Evolutionary conservation across 768 basidiomycete species (phyloP).

Genomic region (Leccinum uliginosum): DNA sequence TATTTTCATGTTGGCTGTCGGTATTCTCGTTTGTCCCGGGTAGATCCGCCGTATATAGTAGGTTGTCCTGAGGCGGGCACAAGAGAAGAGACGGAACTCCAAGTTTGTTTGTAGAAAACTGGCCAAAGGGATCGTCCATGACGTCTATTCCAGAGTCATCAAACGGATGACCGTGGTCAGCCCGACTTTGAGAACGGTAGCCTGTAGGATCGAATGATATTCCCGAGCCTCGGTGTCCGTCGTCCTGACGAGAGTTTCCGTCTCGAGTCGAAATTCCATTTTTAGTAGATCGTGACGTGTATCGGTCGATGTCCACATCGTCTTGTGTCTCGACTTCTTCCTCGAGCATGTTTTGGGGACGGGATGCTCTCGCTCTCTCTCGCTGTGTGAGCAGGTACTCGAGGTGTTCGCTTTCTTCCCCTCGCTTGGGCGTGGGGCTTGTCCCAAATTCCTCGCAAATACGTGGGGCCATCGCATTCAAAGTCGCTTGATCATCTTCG

Average conservation of each 20-base stretch:
- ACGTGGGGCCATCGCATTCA: constrained; percentile 9
- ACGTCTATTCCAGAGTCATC: constrained; percentile 16
- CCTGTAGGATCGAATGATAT: neutral
- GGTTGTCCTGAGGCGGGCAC: constrained; percentile 8
- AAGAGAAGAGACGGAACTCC: constrained; percentile 2
- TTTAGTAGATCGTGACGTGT: neutral
- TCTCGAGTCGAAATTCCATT: neutral
- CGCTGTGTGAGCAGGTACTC: constrained; percentile 25
- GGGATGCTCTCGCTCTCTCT: constrained; percentile 19
- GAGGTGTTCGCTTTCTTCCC: constrained; percentile 6
- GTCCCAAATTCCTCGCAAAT: constrained; percentile 23
- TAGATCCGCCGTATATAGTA: neutral
- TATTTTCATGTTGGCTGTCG: constrained; percentile 10
- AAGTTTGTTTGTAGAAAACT: constrained; percentile 3
- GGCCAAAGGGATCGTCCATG: constrained; percentile 5
- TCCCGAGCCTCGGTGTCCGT: neutral
- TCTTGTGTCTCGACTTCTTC: neutral
- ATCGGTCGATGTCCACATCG: neutral
- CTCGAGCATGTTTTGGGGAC: neutral
- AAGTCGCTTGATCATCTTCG: constrained; percentile 5
- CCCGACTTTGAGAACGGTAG: neutral
- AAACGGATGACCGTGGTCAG: constrained; percentile 2
- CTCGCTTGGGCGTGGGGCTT: constrained; percentile 21
- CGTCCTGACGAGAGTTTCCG: neutral
- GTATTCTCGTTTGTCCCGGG: constrained; percentile 12